phyloP scores from a whole-genome alignment of 805 yeast genomes.

The Suhomyces kilbournensis region DNA sequence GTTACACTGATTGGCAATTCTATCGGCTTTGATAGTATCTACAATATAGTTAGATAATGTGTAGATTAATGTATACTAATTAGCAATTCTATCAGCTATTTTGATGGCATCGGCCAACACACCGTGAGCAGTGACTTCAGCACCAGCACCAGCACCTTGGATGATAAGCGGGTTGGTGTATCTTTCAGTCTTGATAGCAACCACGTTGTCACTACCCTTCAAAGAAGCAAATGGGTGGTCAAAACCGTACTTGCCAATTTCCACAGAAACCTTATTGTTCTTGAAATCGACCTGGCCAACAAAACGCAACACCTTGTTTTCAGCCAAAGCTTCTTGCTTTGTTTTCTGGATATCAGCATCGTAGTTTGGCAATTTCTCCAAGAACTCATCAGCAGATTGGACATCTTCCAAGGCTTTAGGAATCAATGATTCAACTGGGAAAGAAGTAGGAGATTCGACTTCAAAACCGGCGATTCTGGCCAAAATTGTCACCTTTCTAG shows the following conservation, averaged over 20 bases:
- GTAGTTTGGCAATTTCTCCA: conserved; percentile 75
- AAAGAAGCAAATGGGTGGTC: conserved; percentile 95
- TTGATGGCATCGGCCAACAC: conserved; percentile 91
- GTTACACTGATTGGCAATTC: too few relatives aligned
- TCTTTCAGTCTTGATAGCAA: conserved; percentile 87
- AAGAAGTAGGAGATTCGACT: conserved; percentile 83
- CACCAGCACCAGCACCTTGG: conserved; percentile 98
- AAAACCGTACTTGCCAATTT: conserved; percentile 78
- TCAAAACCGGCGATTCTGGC: conserved; percentile 88
- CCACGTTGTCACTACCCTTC: conserved; percentile 94
- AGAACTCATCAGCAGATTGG: conserved; percentile 70
- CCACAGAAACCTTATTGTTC: conserved; percentile 71
- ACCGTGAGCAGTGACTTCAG: conserved; percentile 71
- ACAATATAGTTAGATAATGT: not conserved
- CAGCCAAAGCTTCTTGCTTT: conserved; percentile 76
- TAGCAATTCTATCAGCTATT: conserved; percentile 80
- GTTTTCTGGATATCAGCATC: conserved; percentile 76
- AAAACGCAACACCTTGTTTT: conserved; percentile 86
- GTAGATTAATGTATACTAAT: conserved; percentile 16
- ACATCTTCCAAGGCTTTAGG: conserved; percentile 81
- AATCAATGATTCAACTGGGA: conserved; percentile 91
- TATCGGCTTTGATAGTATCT: too few relatives aligned
- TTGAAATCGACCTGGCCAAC: conserved; percentile 87
- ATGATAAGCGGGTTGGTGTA: conserved; percentile 89
- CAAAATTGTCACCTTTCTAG: conserved; percentile 94